Conservation (phyloP, 176 grass and related monocot species). For the Leersia perrieri region DNA sequence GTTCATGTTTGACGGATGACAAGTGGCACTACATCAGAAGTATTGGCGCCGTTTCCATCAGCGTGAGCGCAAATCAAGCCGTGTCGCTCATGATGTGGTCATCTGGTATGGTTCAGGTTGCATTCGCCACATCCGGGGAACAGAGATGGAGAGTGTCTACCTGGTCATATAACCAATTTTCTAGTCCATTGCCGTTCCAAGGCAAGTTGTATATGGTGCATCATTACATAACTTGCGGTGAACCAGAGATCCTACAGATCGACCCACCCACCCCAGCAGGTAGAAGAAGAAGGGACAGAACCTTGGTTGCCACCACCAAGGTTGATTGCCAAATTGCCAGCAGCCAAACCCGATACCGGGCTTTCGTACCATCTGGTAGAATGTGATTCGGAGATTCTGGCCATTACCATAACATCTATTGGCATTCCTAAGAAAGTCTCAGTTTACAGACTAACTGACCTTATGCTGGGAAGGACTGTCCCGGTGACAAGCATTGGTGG, state of each 20-base stretch:
- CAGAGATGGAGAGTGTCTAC: not conserved
- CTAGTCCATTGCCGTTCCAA: not conserved
- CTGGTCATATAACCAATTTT: not conserved
- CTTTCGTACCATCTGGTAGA: not conserved
- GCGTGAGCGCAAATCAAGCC: not conserved
- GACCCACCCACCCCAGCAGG: not conserved
- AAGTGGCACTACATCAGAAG: not conserved
- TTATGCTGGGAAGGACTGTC: not conserved
- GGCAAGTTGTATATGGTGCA: not conserved
- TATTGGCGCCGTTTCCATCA: not conserved
- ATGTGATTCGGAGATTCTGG: not conserved
- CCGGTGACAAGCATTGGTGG: not conserved
- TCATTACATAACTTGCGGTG: not conserved
- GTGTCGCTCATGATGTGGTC: not conserved
- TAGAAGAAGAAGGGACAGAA: not conserved
- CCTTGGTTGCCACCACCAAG: not conserved
- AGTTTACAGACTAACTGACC: not conserved
- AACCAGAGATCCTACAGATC: not conserved
- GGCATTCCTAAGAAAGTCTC: not conserved
- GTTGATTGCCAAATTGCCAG: not conserved
- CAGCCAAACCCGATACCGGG: not conserved
- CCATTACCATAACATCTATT: not conserved
- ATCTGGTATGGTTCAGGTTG: not conserved
- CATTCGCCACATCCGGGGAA: not conserved
- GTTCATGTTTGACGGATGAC: not conserved